These are phyloP conservation scores for Ustilago hordei DNA, from an alignment of 1,284 basidiomycete genomes.

Conservation along the genomic window DNA sequence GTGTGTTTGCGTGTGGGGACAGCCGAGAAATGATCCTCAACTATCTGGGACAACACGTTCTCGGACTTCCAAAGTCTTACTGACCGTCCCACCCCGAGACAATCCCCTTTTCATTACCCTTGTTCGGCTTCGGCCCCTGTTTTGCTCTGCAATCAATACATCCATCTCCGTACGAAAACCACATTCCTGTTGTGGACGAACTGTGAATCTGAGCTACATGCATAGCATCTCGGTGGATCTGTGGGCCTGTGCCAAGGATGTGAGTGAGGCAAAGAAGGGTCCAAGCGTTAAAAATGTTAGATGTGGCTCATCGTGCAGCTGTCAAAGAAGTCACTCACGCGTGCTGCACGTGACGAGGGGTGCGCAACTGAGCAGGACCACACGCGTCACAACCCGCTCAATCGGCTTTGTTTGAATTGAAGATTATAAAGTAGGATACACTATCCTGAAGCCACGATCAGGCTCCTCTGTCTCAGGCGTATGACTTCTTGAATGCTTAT, in stretches of 20 bases:
- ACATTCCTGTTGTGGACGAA: not conserved
- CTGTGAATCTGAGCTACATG: not conserved
- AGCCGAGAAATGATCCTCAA: conserved; percentile 68
- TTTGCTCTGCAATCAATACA: not conserved
- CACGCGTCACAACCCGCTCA: no score
- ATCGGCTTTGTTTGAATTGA: no score
- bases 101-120: not conserved
- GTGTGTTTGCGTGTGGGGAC: not conserved
- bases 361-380: no score
- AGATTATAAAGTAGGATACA: no score
- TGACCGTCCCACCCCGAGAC: conserved; percentile 9
- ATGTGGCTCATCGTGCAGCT: not conserved
- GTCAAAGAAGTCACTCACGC: not conserved
- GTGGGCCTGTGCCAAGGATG: not conserved
- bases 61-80: conserved; percentile 58
- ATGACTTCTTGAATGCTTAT: no score
- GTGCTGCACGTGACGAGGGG: no score
- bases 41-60: conserved; percentile 52
- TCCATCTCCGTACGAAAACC: not conserved
- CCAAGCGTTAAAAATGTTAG: not conserved
- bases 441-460: no score
- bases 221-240: not conserved
- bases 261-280: not conserved
- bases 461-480: no score
- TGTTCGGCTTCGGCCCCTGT: not conserved